Evolutionary conservation across 1,284 basidiomycete genomes (phyloP), one percentile per base, ranked within the genome.

Genomic region (Puccinia coronata): DNA sequence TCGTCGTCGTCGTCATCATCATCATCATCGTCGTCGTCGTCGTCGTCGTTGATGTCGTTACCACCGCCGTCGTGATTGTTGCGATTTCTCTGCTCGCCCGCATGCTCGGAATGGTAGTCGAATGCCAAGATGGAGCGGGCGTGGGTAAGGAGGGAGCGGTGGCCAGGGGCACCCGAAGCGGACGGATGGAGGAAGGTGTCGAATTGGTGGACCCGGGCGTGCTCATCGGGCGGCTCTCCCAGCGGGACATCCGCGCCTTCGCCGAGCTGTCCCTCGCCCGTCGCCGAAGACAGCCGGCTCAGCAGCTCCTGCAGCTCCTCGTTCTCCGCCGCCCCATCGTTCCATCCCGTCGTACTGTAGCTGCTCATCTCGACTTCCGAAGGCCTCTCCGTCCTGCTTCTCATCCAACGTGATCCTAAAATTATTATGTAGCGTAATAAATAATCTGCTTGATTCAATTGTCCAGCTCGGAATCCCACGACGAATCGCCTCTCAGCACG

Each of bases 1-100:
- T 71, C 67, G 1, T 55, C 65, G 23, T 78, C 61, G 16, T 78
- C 75, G 18, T 73, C 70, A 23, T 73, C 70, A 12, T 55, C 70
- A 18, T 47, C 47, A 4, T 14, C 51, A 67, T 14, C 28, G 67
- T 49, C 18, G 1, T 49, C 11, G n/a, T 49, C 41, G 9, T 14
- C 16, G 23, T 49, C 67, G 16, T n/a, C 6, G 67, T 39, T 1
- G 41, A n/a, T n/a, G 9, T 80, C 77, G 9, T 70, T 67, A 20
- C 61, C 67, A 2, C 41, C 65, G 23, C 69, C 61, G 16, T 78
- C 75, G 18, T 73, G 49, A 23, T 73, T 51, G 3, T 55, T 51
- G 28, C 28, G 28, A 4, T 14, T 34, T 34, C 9, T 36, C 41
- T 49, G 18, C 2, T 49, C 11, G n/a, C 28, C 41, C 28, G 9